These are phyloP conservation scores for Hirsutella rhossiliensis DNA, from an alignment of 2,329 filamentous ascomycete genomes.

Conservation along the genomic window DNA sequence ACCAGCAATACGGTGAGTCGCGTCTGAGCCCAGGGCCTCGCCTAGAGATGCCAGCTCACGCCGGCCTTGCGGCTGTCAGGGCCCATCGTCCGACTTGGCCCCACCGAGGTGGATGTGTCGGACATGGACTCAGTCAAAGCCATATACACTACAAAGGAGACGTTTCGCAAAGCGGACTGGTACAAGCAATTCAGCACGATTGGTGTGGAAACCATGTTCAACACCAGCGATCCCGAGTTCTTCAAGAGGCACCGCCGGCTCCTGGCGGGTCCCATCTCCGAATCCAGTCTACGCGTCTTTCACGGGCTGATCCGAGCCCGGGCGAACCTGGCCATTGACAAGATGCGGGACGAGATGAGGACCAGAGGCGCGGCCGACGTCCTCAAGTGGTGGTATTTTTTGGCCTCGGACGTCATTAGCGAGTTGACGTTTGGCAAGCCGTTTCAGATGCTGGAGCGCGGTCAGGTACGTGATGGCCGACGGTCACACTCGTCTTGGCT, in stretches of 20 bases:
- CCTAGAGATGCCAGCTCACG: no score
- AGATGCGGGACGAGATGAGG: conserved; percentile 20
- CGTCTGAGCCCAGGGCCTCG: neutral
- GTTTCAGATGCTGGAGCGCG: conserved; percentile 15
- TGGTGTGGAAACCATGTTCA: conserved; percentile 20
- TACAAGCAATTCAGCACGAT: conserved; percentile 9
- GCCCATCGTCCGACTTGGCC: conserved; percentile 12
- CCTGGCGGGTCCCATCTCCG: conserved; percentile 26
- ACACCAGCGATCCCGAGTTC: conserved; percentile 22
- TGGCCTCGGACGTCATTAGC: conserved; percentile 38
- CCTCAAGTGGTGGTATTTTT: conserved; percentile 38
- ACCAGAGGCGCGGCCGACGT: conserved; percentile 25
- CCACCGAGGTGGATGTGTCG: conserved; percentile 10
- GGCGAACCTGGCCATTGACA: neutral
- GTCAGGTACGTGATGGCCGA: neutral
- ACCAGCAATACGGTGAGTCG: conserved; percentile 10
- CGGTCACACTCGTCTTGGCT: neutral
- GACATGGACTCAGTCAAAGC: conserved; percentile 9
- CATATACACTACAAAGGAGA: conserved; percentile 20
- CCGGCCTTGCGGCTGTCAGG: conserved; percentile 3
- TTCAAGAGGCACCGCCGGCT: conserved; percentile 28
- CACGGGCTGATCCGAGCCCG: neutral
- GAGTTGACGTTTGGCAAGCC: conserved; percentile 39
- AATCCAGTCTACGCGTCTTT: conserved; percentile 14
- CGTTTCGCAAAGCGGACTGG: conserved; percentile 11